A percentile compares a stretch with the other conserved stretches of the same genome.
Conservation (phyloP, 805 yeast genomes). For the Zygosaccharomyces gambellarensis region DNA sequence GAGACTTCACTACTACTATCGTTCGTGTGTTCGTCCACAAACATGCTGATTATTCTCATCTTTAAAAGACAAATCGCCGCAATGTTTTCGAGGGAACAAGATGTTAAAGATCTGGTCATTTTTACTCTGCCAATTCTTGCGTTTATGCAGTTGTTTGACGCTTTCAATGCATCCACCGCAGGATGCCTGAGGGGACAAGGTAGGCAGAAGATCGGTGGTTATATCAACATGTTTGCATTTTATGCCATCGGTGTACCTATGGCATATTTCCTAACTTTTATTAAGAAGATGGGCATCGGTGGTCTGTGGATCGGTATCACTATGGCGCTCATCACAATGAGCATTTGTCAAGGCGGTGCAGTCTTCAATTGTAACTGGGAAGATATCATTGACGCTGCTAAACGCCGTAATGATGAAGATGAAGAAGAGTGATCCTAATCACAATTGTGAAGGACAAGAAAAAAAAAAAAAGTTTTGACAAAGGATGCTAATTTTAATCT, state of each 20-base stretch:
- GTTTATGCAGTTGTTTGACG: slow-evolving; percentile 65
- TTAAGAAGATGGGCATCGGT: slow-evolving; percentile 43
- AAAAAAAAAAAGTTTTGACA: not conserved
- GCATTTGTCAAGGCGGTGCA: slow-evolving; percentile 33
- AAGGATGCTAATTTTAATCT: not conserved
- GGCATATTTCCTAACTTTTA: slow-evolving; percentile 50
- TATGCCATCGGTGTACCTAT: slow-evolving; percentile 59
- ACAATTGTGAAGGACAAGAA: not conserved
- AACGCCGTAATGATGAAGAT: slow-evolving; percentile 26
- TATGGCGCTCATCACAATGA: slow-evolving; percentile 32
- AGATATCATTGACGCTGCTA: slow-evolving; percentile 28
- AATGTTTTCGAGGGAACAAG: slow-evolving; percentile 58
- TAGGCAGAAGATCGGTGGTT: slow-evolving; percentile 38
- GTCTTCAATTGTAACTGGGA: slow-evolving; percentile 34
- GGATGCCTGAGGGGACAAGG: slow-evolving; percentile 80
- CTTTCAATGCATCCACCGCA: slow-evolving; percentile 64
- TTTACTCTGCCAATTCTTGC: slow-evolving; percentile 59
- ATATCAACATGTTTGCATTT: slow-evolving; percentile 33
- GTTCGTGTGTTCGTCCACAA: slow-evolving; percentile 38
- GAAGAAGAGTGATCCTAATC: not conserved
- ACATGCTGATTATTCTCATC: slow-evolving; percentile 43
- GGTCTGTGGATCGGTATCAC: slow-evolving; percentile 61
- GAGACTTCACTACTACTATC: slow-evolving; percentile 42
- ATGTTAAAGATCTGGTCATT: slow-evolving; percentile 48
- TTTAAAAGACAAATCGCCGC: slow-evolving; percentile 42